phyloP scores from a whole-genome alignment of 495 filamentous ascomycete genomes.

The Physcia stellaris region DNA sequence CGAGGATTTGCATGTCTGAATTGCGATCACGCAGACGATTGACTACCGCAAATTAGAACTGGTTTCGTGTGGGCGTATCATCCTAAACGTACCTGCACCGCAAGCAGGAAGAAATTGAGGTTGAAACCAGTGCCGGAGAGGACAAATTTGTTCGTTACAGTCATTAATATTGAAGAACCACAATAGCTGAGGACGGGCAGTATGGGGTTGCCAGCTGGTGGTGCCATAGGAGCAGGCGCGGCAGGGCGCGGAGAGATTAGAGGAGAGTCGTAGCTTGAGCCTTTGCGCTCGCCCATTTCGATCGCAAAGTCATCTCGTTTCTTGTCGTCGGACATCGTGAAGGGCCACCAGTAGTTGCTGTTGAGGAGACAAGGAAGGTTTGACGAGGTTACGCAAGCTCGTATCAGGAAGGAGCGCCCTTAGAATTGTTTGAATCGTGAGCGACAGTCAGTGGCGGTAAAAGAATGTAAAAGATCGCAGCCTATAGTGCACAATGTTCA shows the following conservation, averaged over 20 bases:
- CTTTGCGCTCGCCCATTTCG: constrained; percentile 57
- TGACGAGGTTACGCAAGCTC: not conserved
- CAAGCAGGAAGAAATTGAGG: constrained; percentile 89
- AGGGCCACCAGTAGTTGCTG: too few species aligned
- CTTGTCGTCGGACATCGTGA: constrained; percentile 65
- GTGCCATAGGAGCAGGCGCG: constrained; percentile 15
- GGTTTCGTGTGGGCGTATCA: not conserved
- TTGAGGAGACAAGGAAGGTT: not conserved
- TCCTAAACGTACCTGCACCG: constrained; percentile 60
- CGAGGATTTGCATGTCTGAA: constrained; percentile 66
- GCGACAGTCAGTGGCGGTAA: too few species aligned
- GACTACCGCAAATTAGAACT: constrained; percentile 38
- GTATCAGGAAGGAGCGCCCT: not conserved
- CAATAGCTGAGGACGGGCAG: constrained; percentile 85
- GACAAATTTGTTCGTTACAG: constrained; percentile 97
- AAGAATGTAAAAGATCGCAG: too few species aligned
- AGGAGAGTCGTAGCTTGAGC: constrained; percentile 36
- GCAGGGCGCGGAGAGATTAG: constrained; percentile 16
- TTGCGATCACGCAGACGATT: constrained; percentile 79
- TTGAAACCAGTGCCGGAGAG: constrained; percentile 85
- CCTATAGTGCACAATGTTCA: too few species aligned
- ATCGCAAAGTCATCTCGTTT: constrained; percentile 70
- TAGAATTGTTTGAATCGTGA: too few species aligned
- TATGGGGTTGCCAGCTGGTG: constrained; percentile 53
- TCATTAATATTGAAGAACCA: constrained; percentile 92